Conservation (phyloP, 2,329 filamentous ascomycete genomes). For the Sphaerulina musiva region DNA sequence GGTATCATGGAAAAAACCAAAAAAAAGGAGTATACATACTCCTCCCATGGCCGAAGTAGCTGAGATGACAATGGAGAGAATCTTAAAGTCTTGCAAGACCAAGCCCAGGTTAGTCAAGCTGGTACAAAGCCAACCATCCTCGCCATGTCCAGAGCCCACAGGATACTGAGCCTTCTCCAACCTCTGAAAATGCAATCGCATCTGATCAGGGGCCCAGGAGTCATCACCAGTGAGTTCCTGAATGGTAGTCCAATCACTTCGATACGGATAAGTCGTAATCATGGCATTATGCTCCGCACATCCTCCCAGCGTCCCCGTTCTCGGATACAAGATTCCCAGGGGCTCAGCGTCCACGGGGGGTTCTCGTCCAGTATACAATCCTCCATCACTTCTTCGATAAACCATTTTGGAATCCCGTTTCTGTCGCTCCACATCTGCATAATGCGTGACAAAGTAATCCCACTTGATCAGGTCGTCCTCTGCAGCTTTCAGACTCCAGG, state of each 20-base stretch:
- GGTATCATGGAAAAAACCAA: too few relatives aligned
- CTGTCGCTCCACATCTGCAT: conserved; percentile 31
- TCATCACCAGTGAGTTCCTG: conserved; percentile 53
- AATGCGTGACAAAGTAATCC: conserved; percentile 61
- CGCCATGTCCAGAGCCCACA: conserved; percentile 48
- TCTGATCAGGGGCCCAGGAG: conserved; percentile 52
- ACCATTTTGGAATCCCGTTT: conserved; percentile 53
- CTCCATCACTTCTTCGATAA: conserved; percentile 44
- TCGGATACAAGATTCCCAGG: conserved; percentile 54
- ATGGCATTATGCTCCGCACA: conserved; percentile 56
- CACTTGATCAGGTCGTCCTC: conserved; percentile 53
- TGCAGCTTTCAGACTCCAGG: conserved; percentile 48
- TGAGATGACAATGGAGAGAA: conserved; percentile 48
- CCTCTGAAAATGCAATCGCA: conserved; percentile 51
- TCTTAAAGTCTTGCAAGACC: conserved; percentile 47
- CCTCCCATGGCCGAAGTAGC: conserved; percentile 49
- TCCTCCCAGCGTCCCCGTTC: conserved; percentile 46
- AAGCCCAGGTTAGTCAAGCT: conserved; percentile 47
- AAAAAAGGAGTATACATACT: conserved; percentile 37
- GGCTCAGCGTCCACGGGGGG: conserved; percentile 49
- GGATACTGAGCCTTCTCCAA: conserved; percentile 51
- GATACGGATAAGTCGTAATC: conserved; percentile 53
- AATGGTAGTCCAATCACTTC: conserved; percentile 55
- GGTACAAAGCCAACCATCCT: conserved; percentile 52
- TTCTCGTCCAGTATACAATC: conserved; percentile 46